These are phyloP conservation scores for Cymbopogon citratus DNA, from an alignment of 176 grass and related monocot genomes.

Conservation along the genomic window DNA sequence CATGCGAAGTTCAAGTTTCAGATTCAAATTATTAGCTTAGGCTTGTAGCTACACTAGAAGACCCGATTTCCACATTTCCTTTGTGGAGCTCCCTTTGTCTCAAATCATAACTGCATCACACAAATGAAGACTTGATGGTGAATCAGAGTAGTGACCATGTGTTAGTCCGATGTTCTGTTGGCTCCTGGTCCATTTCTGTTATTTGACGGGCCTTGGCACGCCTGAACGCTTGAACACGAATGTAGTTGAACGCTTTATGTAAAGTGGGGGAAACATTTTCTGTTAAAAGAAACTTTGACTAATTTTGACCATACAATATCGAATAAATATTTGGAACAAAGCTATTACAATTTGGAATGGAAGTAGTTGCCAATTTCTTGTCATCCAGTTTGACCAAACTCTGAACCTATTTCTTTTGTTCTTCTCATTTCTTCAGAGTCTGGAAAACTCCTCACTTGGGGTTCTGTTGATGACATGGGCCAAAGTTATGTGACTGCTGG, in stretches of 20 bases:
- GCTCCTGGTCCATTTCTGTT: too few species aligned
- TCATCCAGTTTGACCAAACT: neutral
- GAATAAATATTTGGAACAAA: neutral
- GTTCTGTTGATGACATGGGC: constrained; percentile 93
- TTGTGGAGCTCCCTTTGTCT: neutral
- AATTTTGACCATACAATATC: too few species aligned
- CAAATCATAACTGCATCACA: neutral
- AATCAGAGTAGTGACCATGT: too few species aligned
- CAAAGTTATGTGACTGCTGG: constrained; percentile 96
- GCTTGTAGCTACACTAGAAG: neutral
- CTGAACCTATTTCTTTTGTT: neutral
- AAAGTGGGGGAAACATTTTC: too few species aligned
- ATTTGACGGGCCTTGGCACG: too few species aligned
- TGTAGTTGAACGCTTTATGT: too few species aligned
- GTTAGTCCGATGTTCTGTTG: too few species aligned
- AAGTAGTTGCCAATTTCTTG: neutral
- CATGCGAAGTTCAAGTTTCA: neutral
- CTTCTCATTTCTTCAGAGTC: constrained; percentile 49
- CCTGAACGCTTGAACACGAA: too few species aligned
- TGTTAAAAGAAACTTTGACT: too few species aligned
- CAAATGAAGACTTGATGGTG: too few species aligned
- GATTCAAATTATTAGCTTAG: neutral
- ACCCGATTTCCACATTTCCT: neutral
- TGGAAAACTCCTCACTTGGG: constrained; percentile 93
- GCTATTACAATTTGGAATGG: neutral